Evolutionary conservation across 176 grass and related monocot species (phyloP).

Genomic region (Eragrostis nindensis): DNA sequence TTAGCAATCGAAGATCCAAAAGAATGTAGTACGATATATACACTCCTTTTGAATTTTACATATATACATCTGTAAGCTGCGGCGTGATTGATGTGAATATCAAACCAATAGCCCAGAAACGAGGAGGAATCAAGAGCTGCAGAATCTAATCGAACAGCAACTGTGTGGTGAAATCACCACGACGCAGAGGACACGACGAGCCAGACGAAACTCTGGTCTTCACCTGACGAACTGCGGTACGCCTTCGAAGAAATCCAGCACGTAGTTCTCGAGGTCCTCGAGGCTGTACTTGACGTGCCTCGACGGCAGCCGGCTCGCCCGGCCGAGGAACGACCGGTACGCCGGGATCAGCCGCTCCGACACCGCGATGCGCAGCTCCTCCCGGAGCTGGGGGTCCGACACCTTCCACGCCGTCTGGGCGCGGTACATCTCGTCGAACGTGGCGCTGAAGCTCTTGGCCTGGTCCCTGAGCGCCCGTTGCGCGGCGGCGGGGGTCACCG

Average conservation of each 20-base stretch:
- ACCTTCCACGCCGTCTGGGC: conserved; percentile 86
- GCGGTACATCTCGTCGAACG: conserved; percentile 91
- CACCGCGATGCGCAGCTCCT: conserved; percentile 84
- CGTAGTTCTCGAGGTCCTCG: conserved; percentile 79
- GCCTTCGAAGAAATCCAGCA: conserved; percentile 93
- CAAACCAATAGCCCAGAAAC: not conserved
- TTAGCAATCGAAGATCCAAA: not conserved
- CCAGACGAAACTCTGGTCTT: not conserved
- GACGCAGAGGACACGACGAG: not conserved
- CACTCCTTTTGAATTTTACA: not conserved
- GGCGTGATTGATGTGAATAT: not conserved
- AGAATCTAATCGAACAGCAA: not conserved
- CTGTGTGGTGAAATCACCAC: not conserved
- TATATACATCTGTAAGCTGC: not conserved
- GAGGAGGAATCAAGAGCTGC: not conserved
- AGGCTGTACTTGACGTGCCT: conserved; percentile 79
- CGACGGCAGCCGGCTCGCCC: conserved; percentile 52
- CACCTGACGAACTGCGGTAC: conserved; percentile 47
- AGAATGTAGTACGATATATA: not conserved
- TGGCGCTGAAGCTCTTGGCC: conserved; percentile 76
- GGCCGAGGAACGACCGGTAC: conserved; percentile 77
- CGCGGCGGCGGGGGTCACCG: conserved; percentile 21
- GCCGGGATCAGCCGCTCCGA: conserved; percentile 78
- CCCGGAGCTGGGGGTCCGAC: conserved; percentile 64
- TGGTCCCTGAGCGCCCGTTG: conserved; percentile 53